Conservation (phyloP, 2,329 filamentous ascomycete genomes). For the Aspergillus sergii region DNA sequence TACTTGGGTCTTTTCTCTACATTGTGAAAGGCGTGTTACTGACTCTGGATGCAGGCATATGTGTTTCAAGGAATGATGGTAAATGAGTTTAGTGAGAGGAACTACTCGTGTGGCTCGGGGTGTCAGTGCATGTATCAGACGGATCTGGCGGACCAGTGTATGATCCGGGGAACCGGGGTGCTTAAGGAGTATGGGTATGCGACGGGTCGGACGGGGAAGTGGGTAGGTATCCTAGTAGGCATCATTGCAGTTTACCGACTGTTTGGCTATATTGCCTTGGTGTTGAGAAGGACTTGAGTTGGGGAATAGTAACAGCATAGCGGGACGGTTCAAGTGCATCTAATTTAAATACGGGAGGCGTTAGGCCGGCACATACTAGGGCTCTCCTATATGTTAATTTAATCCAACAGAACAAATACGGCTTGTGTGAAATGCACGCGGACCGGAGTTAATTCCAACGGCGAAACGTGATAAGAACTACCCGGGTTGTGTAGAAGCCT, state of each 20-base stretch:
- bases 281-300: constrained; percentile 15
- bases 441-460: not conserved
- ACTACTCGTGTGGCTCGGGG: constrained; percentile 61
- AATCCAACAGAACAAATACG: not conserved
- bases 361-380: not conserved
- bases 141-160: constrained; percentile 63
- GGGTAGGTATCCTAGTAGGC: constrained; percentile 75
- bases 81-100: constrained; percentile 73
- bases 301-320: not conserved
- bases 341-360: not conserved
- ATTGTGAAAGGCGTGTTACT: not conserved
- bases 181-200: constrained; percentile 70
- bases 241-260: constrained; percentile 75
- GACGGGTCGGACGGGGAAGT: constrained; percentile 64
- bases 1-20: not conserved
- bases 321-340: not conserved
- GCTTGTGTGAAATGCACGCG: not conserved
- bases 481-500: too few species aligned
- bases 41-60: constrained; percentile 53
- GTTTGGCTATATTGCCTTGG: constrained; percentile 66
- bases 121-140: constrained; percentile 74
- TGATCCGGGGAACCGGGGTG: constrained; percentile 71
- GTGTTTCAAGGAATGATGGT: constrained; percentile 95
- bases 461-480: not conserved
- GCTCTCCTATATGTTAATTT: not conserved